Base-by-base conservation (phyloP, 1,284 basidiomycete species). In the Moniliophthora roreri region DNA sequence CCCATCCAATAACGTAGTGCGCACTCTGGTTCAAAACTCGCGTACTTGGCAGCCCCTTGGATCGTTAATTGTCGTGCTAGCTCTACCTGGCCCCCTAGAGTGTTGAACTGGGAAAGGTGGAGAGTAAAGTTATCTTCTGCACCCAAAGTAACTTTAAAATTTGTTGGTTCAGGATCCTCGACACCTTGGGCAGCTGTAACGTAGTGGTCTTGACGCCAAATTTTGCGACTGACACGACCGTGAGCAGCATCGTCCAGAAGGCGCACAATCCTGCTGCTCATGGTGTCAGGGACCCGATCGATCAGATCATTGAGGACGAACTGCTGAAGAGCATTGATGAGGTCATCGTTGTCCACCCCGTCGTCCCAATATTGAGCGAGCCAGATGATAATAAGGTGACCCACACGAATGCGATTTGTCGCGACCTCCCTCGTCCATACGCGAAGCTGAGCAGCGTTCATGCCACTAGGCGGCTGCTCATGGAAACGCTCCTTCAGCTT, bases 311-410 rank as follows among this genome's bases (percentile, higher is more conserved):
- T 56, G 24, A 66, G 50, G 8, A 64, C 63, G 52, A 80, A 79
- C 8, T 62, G 50, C 21, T 64, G 66, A 13, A 82, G 67, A 3
- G 58, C 57, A 3, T 51, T 48, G 5, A 87, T 65, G 9, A 76
- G 48, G 11, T 41, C 64, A 7, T 58, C 60, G 0, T 52, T 48
- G 54, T 87, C 84, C 6, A 66, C 61, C 0, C 77, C 73, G 1
- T 76, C 69, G 15, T 79, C 74, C 91, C 91, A 95, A 66, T 92
- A 84, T 44, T 77, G 71, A 58, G 89, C 82, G 28, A 93, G 75
- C 93, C 93, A 95, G 15, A 78, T 73, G 60, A 85, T 79, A 56
- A 95, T 65, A 26, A 88, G 65, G 60, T 84, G 85, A 46, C 82
- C 81, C 11, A 92, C 77, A 11, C 87, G 77, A 48, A 87, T 69